These are phyloP conservation scores for Solanum sitiens DNA, from an alignment of 257 asterid species.

Conservation along the genomic window DNA sequence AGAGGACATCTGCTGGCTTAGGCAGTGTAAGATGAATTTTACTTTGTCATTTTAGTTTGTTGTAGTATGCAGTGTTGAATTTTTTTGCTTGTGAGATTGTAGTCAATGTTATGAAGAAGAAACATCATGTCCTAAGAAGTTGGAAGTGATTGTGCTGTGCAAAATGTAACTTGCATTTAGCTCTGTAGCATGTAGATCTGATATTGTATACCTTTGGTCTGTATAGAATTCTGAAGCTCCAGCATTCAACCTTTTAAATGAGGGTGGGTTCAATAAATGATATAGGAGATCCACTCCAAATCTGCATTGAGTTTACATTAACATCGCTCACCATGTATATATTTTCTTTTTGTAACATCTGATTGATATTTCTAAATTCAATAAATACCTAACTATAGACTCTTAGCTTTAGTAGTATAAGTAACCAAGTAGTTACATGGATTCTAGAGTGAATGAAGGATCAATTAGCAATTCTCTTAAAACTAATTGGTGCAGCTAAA, in stretches of 20 bases:
- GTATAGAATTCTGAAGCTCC: not conserved
- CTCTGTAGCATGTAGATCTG: not conserved
- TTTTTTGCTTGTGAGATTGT: not conserved
- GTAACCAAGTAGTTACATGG: not conserved
- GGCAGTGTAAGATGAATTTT: slow-evolving; percentile 71
- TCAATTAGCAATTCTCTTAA: not conserved
- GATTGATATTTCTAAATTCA: not conserved
- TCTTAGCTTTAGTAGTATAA: not conserved
- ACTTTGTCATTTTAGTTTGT: not conserved
- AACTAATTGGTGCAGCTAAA: not conserved
- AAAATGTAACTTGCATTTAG: not conserved
- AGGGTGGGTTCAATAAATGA: not conserved
- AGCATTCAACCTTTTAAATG: not conserved
- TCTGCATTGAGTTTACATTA: not conserved
- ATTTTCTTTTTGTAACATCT: not conserved
- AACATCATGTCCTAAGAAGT: not conserved
- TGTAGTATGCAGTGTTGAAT: not conserved
- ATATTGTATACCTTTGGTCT: not conserved
- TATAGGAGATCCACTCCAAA: not conserved
- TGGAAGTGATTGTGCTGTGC: not conserved
- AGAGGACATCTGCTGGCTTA: slow-evolving; percentile 93
- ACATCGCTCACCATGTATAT: not conserved
- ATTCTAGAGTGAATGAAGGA: not conserved
- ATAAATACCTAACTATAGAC: not conserved
- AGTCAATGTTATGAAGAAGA: not conserved